Base-by-base conservation (phyloP, 345 rosid genomes). In the Turnera subulata region DNA sequence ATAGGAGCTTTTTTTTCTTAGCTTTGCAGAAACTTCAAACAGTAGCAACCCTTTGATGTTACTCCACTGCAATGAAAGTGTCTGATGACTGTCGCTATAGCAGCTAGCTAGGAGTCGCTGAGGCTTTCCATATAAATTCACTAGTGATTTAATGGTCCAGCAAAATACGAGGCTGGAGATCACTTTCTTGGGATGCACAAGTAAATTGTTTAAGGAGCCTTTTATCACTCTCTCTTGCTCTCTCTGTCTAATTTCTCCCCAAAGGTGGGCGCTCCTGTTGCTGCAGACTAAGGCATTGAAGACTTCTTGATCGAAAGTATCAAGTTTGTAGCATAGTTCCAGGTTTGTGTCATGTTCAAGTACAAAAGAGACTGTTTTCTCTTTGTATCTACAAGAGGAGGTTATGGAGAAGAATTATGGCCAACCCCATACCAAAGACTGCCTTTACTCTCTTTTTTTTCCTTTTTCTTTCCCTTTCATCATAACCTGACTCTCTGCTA, bases 261-360 rank as follows among this genome's bases (percentile, higher is more conserved):
- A n/a, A n/a, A n/a, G 58, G 47, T 46, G 60, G 67, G 49, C 64
- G 76, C 59, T 68, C 65, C 62, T 76, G 74, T 52, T 64, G 50
- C 51, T 47, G n/a, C n/a, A n/a, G 51, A 55, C 55, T 25, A 55
- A 32, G 54, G 50, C 53, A 57, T 45, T 58, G 54, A 29, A 54
- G 29, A 59, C 16, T 25, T 25, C 8, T 8, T 29, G 35, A 29
- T 29, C 35, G 8, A 29, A n/a, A 4, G 8, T 29, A 29, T 46
- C 43, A 42, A 63, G 19, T 6, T 53, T 39, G 40, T 64, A 64
- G 54, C 66, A 61, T 58, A 40, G 39, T 61, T 61, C 49, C 29
- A 55, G 57, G 63, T 22, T 55, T 61, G n/a, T 55, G 49, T 24
- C 29, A 37, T 17, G 50, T 62, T 61, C 46, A 49, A 62, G 74